Base-by-base conservation (phyloP, 805 yeast genomes). In the Wickerhamiella azyma region DNA sequence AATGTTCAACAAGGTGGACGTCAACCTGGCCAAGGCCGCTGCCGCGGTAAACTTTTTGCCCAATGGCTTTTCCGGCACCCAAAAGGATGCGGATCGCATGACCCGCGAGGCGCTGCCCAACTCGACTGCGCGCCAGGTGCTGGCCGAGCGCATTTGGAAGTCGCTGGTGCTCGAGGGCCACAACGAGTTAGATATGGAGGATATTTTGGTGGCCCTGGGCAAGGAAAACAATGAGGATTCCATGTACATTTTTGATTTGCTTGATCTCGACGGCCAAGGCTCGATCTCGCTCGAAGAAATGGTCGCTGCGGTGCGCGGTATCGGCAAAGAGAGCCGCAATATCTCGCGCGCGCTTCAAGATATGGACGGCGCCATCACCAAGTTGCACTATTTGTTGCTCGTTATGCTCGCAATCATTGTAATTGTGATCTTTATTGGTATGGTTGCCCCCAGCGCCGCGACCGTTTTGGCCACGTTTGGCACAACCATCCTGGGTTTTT, bases 401-500 rank as follows among this genome's bases (percentile, higher is more conserved):
- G 57, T 57, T 35, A 50, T 63, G 7, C 65, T 60, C 8, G 48
- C 54, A 21, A 26, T 66, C 13, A 54, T 66, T 28, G 53, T 62
- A n/a, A 48, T 66, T 26, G 56, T 66, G 26, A 55, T 66, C 42
- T 62, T 66, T 37, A 62, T 66, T 24, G 68, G 69, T 39, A 60
- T 66, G 62, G 58, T 66, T 16, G 65, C 69, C 6, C 69, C 69
- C 2, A 56, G 62, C 9, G 64, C 66, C 2, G 57, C 61, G 17
- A 55, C 70, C 1, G 65, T 64, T 32, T 51, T 66, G 47, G 68
- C 70, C 13, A 66, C 70, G 4, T 53, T 66, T 26, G 70, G 68
- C 7, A 57, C 70, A 9, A 53, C 68, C 0, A 45, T 66, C 28
- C 56, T 66, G 32, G 66, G 68, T 3, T 46, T 66, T 35, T 64